Conservation (phyloP, 1,284 basidiomycete genomes). For the Ganoderma leucocontextum region DNA sequence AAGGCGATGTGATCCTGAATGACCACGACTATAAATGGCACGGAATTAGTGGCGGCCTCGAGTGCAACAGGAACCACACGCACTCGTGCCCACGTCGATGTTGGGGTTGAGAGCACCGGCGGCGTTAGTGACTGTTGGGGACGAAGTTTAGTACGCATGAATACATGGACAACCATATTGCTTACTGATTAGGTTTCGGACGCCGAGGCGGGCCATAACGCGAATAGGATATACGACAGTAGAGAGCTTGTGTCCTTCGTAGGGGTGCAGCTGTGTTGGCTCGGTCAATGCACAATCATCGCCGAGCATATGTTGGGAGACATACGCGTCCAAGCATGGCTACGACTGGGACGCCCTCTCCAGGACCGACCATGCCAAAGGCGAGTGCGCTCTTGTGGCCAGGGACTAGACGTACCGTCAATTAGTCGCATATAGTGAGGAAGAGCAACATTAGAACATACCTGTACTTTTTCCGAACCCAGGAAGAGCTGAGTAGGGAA, state of each 20-base stretch:
- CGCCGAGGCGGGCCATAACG: constrained; percentile 77
- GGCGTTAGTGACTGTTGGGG: constrained; percentile 79
- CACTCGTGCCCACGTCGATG: constrained; percentile 84
- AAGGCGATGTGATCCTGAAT: constrained; percentile 86
- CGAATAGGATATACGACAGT: constrained; percentile 82
- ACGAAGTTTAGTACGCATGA: background rate
- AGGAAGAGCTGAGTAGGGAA: constrained; percentile 68
- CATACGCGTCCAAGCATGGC: constrained; percentile 84
- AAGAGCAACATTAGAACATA: constrained; percentile 40
- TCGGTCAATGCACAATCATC: background rate
- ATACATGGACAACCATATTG: background rate
- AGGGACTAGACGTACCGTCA: constrained; percentile 52
- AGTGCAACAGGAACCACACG: constrained; percentile 34
- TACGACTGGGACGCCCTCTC: constrained; percentile 72
- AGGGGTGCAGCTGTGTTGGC: constrained; percentile 75
- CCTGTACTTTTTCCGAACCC: constrained; percentile 82
- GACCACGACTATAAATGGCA: constrained; percentile 66
- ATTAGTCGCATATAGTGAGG: background rate
- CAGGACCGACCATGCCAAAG: constrained; percentile 75
- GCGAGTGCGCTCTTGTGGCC: constrained; percentile 83
- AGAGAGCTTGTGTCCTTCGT: constrained; percentile 77
- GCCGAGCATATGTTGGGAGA: background rate
- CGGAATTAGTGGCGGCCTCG: constrained; percentile 1
- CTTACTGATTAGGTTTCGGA: constrained; percentile 78
- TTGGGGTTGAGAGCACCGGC: constrained; percentile 79